Evolutionary conservation across 1,139 yeast genomes (phyloP), one percentile per base, ranked within the genome.

Genomic region (Pneumocystis jirovecii): DNA sequence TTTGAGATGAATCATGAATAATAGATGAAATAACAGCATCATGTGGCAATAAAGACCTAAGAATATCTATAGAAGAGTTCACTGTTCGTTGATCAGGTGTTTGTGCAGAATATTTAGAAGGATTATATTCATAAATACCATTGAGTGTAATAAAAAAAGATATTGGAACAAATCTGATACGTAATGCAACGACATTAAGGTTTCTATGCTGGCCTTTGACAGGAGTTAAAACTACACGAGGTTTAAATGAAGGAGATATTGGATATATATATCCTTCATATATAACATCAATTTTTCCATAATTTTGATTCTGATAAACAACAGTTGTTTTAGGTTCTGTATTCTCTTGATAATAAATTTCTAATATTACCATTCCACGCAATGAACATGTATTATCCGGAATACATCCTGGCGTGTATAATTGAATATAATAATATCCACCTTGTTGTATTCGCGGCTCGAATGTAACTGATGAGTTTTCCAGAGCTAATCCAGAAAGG

Each of bases 401-500:
- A 1, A 76, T 68, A 76, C 99, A 93, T 0, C 98, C 97, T 0
- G 97, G 97, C 0, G 98, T 93, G 70, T 82, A 84, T 66, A 91
- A 71, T 65, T 84, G 78, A 44, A 93, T 79, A 0, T 89, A 79
- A 74, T 89, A 93, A 68, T 84, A 80, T 12, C 97, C 97, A 0
- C 89, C 78, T 68, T 83, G 81, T 0, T 89, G 79, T 31, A 90
- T 81, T 69, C 87, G 85, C 8, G 96, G 93, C 68, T 80, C 79
- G 72, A 86, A 85, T 0, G 81, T 77, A 17, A 89, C 85, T 25
- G 82, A 81, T 2, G 81, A 77, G 39, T 77, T 72, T 1, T 69
- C 63, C 15, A 74, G 61, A 2, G 74, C 62, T 1, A 76, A 72
- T 60, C 74, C 76, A 1, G 77, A 71, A 42, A 78, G 69, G 21